Conservation (phyloP, 192 early-diverging fungal species). For the Lobosporangium transversale region DNA sequence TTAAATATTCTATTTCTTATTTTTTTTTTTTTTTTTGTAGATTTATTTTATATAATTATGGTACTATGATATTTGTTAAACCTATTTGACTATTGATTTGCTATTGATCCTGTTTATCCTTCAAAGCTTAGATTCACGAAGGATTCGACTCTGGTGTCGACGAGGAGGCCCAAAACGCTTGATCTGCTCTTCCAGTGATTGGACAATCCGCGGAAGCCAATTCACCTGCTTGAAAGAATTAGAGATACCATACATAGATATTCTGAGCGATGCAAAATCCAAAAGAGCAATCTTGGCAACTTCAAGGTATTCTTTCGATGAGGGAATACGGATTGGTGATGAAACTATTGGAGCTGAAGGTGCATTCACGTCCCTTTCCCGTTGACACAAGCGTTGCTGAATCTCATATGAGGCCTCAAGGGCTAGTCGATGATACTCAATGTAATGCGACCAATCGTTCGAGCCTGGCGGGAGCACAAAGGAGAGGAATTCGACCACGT, state of each 20-base stretch:
- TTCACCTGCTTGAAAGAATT: constrained; percentile 45
- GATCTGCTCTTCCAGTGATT: constrained; percentile 27
- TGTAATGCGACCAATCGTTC: constrained; percentile 37
- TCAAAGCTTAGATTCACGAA: constrained; percentile 31
- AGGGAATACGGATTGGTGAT: constrained; percentile 10
- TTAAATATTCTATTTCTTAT: no score
- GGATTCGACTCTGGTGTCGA: constrained; percentile 1
- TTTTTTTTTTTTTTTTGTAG: neutral
- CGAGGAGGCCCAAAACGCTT: constrained; percentile 22
- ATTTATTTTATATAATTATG: neutral
- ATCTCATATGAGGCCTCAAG: constrained; percentile 24
- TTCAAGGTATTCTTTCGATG: constrained; percentile 29
- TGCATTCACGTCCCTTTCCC: no score
- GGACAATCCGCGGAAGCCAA: constrained; percentile 39
- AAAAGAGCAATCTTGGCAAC: constrained; percentile 43
- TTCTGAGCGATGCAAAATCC: constrained; percentile 42
- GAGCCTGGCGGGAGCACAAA: constrained; percentile 51
- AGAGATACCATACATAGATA: constrained; percentile 46
- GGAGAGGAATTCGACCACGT: constrained; percentile 49
- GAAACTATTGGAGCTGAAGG: neutral
- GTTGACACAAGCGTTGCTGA: neutral
- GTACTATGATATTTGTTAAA: constrained; percentile 1
- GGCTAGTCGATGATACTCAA: constrained; percentile 50
- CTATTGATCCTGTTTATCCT: no score
- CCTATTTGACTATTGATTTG: no score